These are phyloP conservation scores for Hippophae tibetana DNA, from an alignment of 306 rosid species.

Conservation along the genomic window DNA sequence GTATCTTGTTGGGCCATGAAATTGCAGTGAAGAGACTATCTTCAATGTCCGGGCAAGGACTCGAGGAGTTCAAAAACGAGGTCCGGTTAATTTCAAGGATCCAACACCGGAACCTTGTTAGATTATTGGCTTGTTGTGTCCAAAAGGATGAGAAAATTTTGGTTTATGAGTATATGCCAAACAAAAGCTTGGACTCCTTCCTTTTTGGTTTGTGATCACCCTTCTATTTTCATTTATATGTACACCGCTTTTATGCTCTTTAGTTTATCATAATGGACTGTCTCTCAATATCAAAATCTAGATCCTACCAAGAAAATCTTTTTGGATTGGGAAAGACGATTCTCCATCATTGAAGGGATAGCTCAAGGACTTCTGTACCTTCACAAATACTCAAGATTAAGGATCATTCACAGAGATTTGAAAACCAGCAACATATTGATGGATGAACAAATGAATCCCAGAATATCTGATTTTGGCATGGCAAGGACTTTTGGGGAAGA, in stretches of 20 bases:
- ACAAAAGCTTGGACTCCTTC: constrained; percentile 28
- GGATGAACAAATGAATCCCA: constrained; percentile 20
- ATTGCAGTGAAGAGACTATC: constrained; percentile 26
- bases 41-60: constrained; percentile 21
- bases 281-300: not conserved
- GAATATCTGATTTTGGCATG: constrained; percentile 18
- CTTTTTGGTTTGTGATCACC: constrained; percentile 18
- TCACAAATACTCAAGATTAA: constrained; percentile 22
- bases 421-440: constrained; percentile 15
- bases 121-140: constrained; percentile 24
- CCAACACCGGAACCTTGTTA: constrained; percentile 24
- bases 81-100: constrained; percentile 23
- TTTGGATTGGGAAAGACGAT: constrained; percentile 11
- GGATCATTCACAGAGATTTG: constrained; percentile 15
- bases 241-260: not conserved
- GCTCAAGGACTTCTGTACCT: constrained; percentile 25
- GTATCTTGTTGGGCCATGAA: constrained; percentile 3
- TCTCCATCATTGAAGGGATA: constrained; percentile 17
- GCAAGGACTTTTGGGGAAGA: constrained; percentile 9
- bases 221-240: not conserved
- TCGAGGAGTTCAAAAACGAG: constrained; percentile 24
- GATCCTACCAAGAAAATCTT: not conserved
- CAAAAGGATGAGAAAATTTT: constrained; percentile 18
- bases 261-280: not conserved
- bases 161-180: constrained; percentile 24